phyloP scores from a whole-genome alignment of 768 basidiomycete species.

The Panellus pusillus region DNA sequence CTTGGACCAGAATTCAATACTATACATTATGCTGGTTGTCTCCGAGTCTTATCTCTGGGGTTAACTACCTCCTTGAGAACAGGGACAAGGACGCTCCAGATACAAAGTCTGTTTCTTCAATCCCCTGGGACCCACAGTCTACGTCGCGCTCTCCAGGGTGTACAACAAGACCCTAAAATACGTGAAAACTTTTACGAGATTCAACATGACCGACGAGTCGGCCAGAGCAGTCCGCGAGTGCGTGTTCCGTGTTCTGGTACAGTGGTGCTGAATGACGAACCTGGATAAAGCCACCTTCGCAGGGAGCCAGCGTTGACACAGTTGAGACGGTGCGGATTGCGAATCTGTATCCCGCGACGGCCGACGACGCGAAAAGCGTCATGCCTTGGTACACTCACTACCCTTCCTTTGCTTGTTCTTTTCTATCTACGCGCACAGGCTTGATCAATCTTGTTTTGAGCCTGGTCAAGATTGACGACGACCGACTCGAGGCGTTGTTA shows the following conservation, averaged over 20 bases:
- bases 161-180: slow-evolving; percentile 94
- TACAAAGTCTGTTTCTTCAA: slow-evolving; percentile 59
- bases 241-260: slow-evolving; percentile 27
- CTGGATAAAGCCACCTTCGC: slow-evolving; percentile 60
- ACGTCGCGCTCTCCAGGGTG: slow-evolving; percentile 50
- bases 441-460: slow-evolving; percentile 25
- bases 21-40: slow-evolving; percentile 85
- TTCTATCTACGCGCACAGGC: no score
- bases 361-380: slow-evolving; percentile 91
- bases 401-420: not conserved
- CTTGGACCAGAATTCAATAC: slow-evolving; percentile 85
- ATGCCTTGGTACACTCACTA: slow-evolving; percentile 71
- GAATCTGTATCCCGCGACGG: slow-evolving; percentile 83
- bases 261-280: not conserved
- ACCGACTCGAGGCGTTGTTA: slow-evolving; percentile 75
- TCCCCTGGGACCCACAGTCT: not conserved
- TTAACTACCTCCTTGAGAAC: slow-evolving; percentile 87
- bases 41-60: slow-evolving; percentile 91
- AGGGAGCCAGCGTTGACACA: slow-evolving; percentile 80
- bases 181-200: slow-evolving; percentile 88
- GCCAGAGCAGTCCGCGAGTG: slow-evolving; percentile 87
- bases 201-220: slow-evolving; percentile 81
- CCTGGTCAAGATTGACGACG: slow-evolving; percentile 86
- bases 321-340: slow-evolving; percentile 91
- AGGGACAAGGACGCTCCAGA: slow-evolving; percentile 86